Percentiles rank a stretch among this genome's conserved stretches.
phyloP scores from a whole-genome alignment of 768 basidiomycete species.

The Kwoniella botswanensis region DNA sequence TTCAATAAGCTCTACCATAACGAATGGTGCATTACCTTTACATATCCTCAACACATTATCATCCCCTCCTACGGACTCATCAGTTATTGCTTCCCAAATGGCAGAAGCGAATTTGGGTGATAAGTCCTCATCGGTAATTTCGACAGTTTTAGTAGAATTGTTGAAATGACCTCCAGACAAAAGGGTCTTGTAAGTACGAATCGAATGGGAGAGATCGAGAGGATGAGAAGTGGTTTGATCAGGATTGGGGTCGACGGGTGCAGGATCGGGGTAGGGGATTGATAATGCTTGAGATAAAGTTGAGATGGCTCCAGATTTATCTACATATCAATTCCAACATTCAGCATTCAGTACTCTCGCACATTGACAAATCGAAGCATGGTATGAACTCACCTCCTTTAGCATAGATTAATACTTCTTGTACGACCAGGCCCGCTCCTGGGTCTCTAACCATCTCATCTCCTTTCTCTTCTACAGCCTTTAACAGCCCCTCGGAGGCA shows the following conservation, averaged over 20 bases:
- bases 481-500: constrained; percentile 75
- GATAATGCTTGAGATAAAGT: constrained; percentile 68
- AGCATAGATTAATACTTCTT: constrained; percentile 81
- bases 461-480: constrained; percentile 70
- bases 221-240: constrained; percentile 63
- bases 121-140: constrained; percentile 49
- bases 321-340: constrained; percentile 58
- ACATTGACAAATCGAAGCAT: background rate
- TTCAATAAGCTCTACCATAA: constrained; percentile 52
- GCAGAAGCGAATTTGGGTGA: constrained; percentile 41
- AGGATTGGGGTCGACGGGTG: constrained; percentile 45
- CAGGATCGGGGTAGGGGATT: constrained; percentile 64
- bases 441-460: constrained; percentile 72
- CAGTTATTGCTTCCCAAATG: constrained; percentile 44
- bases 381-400: constrained; percentile 71
- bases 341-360: no score
- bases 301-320: constrained; percentile 70
- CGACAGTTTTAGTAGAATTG: constrained; percentile 66
- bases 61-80: constrained; percentile 48
- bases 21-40: constrained; percentile 50
- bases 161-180: constrained; percentile 90
- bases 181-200: constrained; percentile 83
- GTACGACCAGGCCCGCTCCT: constrained; percentile 75
- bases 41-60: constrained; percentile 47
- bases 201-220: constrained; percentile 80